Base-by-base conservation (phyloP, 805 yeast genomes). In the Tetrapisispora taiwanensis region DNA sequence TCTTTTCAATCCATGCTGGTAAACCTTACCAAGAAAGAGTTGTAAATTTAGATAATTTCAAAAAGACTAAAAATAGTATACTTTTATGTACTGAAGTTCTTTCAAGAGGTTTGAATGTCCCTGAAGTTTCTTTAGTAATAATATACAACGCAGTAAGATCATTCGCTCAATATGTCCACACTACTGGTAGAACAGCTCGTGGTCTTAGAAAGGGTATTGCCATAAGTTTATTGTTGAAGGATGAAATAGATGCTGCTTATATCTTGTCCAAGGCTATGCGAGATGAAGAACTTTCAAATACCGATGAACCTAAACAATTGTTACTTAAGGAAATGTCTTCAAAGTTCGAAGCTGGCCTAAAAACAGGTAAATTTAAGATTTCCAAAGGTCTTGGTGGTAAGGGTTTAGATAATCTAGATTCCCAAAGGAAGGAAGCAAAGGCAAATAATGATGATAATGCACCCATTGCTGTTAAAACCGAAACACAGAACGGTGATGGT, bases 131-230 rank as follows among this genome's bases (percentile, higher is more conserved):
- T 46, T 61, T 89, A 36, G 97, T 92, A 2, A 69, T 92, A 7
- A 84, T 92, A 65, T 84, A 74, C 54, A 88, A 84, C 51, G 74
- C 86, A 0, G 95, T 95, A 0, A 84, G 74, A 50, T 95, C 89
- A 48, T 73, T 88, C 72, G 97, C 95, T 49, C 97, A 92, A 60
- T 92, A 92, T 57, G 90, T 92, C 12, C 98, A 92, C 65, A 74
- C 97, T 8, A 95, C 89, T 1, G 98, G 98, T 0, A 70, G 98
- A 46, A 92, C 98, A 0, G 98, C 97, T 0, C 71, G 98, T 48
- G 97, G 97, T 1, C 92, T 92, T 0, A 72, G 73, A 30, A 66
- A 64, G 3, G 98, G 98, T 2, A 68, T 69, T 1, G 82, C 83
- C n/a, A 69, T 87, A 4, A 84, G 97, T 0, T 75, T 90, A 50